These are phyloP conservation scores for Cydonia oblonga DNA, from an alignment of 331 rosid species.

Conservation along the genomic window DNA sequence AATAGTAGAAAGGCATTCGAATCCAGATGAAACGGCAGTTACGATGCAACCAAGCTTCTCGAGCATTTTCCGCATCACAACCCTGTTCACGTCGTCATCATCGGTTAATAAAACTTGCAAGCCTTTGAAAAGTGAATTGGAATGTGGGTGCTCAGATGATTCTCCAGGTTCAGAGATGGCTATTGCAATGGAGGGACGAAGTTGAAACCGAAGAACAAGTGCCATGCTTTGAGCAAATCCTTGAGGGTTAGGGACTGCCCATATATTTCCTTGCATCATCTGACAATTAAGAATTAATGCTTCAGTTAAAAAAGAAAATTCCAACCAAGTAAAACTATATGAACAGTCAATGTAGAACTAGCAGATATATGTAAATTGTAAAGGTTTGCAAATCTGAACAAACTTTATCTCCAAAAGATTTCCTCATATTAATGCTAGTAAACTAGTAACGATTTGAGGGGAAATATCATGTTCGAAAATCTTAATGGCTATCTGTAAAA, in stretches of 20 bases:
- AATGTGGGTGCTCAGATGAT: constrained; percentile 44
- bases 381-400: not conserved
- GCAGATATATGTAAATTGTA: not conserved
- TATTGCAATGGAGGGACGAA: constrained; percentile 52
- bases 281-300: constrained; percentile 26
- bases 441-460: not conserved
- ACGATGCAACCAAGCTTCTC: constrained; percentile 85
- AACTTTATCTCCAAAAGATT: not conserved
- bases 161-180: constrained; percentile 75
- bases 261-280: constrained; percentile 97
- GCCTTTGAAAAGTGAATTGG: constrained; percentile 64
- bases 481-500: not conserved
- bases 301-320: not conserved
- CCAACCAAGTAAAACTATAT: not conserved
- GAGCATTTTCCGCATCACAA: constrained; percentile 68
- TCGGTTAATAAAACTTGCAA: constrained; percentile 74
- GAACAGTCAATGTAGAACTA: not conserved
- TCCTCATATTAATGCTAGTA: not conserved
- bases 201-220: constrained; percentile 71
- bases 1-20: constrained; percentile 63
- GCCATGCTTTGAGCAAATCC: constrained; percentile 87
- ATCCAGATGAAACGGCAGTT: constrained; percentile 68
- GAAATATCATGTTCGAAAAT: not conserved
- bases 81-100: constrained; percentile 78
- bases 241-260: constrained; percentile 61